A percentile compares a stretch with the other conserved stretches of the same genome.
Conservation (phyloP, 306 rosid species). For the Begonia loranthoides region DNA sequence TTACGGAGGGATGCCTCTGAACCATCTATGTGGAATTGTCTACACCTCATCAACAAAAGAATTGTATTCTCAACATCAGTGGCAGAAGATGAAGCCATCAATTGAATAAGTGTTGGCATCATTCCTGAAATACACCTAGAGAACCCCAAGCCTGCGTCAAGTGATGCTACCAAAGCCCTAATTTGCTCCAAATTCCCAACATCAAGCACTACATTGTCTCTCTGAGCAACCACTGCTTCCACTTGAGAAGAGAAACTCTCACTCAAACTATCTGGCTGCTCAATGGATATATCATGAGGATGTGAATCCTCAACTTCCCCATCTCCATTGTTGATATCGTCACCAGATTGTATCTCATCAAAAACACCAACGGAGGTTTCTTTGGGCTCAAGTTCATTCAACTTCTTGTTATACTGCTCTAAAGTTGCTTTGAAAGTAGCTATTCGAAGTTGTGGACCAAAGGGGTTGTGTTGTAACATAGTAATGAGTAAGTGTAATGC, state of each 20-base stretch:
- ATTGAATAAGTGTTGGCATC: slow-evolving; percentile 78
- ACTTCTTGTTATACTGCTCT: slow-evolving; percentile 62
- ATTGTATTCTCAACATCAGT: slow-evolving; percentile 90
- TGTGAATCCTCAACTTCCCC: slow-evolving; percentile 45
- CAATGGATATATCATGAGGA: slow-evolving; percentile 24
- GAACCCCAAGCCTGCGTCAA: slow-evolving; percentile 85
- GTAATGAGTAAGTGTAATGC: slow-evolving; percentile 70
- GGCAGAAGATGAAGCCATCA: slow-evolving; percentile 92
- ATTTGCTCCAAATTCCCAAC: slow-evolving; percentile 94
- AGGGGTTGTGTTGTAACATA: slow-evolving; percentile 97
- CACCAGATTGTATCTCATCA: slow-evolving; percentile 27
- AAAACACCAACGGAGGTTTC: slow-evolving; percentile 28
- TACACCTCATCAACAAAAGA: slow-evolving; percentile 88
- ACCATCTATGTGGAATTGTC: slow-evolving; percentile 90
- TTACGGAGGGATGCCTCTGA: slow-evolving; percentile 82
- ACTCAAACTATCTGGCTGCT: slow-evolving; percentile 49
- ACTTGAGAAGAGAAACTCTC: slow-evolving; percentile 54
- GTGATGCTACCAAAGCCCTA: slow-evolving; percentile 92
- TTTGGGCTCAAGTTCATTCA: slow-evolving; percentile 64
- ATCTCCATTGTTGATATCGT: slow-evolving; percentile 26
- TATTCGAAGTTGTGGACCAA: slow-evolving; percentile 85
- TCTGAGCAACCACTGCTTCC: slow-evolving; percentile 32
- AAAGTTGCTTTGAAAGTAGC: slow-evolving; percentile 85
- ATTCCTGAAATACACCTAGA: slow-evolving; percentile 60
- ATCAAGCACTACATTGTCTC: slow-evolving; percentile 57